Conservation (phyloP, 805 yeast genomes). For the Starmerella bombicola region DNA sequence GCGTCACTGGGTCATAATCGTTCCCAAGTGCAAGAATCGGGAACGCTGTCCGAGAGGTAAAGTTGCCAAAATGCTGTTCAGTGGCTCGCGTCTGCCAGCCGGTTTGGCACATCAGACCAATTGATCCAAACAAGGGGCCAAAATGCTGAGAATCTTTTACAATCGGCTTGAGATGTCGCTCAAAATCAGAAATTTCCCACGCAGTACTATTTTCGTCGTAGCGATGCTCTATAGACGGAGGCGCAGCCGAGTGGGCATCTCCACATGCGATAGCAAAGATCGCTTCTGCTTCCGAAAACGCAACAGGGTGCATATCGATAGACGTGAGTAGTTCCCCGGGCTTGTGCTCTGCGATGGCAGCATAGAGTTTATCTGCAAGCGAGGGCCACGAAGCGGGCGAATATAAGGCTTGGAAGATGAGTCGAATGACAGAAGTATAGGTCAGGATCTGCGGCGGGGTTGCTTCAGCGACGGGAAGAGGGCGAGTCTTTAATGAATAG, state of each 20-base stretch:
- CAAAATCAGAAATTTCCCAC: slow-evolving; percentile 11
- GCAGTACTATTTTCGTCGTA: neutral
- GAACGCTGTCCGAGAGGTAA: slow-evolving; percentile 6
- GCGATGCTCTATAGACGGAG: no score
- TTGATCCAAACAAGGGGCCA: slow-evolving; percentile 4
- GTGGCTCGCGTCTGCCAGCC: slow-evolving; percentile 10
- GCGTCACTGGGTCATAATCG: slow-evolving; percentile 23
- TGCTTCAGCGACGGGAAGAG: slow-evolving; percentile 2
- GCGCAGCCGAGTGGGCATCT: neutral
- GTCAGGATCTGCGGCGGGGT: slow-evolving; percentile 16
- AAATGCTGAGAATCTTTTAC: slow-evolving; percentile 7
- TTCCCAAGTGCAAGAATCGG: slow-evolving; percentile 19
- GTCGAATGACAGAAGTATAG: slow-evolving; percentile 5
- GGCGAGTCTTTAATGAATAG: slow-evolving; percentile 8
- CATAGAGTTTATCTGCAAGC: slow-evolving; percentile 15
- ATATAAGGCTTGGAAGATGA: slow-evolving; percentile 15
- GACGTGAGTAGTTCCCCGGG: neutral
- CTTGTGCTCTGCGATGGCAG: slow-evolving; percentile 6
- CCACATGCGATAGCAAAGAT: slow-evolving; percentile 9
- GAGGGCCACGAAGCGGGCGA: slow-evolving; percentile 14
- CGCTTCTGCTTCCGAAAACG: neutral
- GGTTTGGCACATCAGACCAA: slow-evolving; percentile 7
- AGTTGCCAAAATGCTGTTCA: slow-evolving; percentile 6
- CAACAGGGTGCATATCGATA: neutral
- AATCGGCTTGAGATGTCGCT: slow-evolving; percentile 1